Percentiles rank a stretch among this genome's conserved stretches.
phyloP scores from a whole-genome alignment of 106 monocot species.

The Dendrobium nobile region DNA sequence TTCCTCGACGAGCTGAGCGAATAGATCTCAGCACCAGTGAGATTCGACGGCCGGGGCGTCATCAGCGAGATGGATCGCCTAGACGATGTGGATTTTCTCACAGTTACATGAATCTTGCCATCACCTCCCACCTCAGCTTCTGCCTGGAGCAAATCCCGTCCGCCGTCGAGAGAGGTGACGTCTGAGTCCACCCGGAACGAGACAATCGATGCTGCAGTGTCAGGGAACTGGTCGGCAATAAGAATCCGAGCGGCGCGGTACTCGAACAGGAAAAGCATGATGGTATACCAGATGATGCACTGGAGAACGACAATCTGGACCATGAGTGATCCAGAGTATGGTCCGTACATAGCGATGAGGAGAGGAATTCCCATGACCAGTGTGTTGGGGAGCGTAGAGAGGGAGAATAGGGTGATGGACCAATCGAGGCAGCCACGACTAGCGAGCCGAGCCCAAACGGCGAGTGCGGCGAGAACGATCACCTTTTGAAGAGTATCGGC shows the following conservation, averaged over 20 bases:
- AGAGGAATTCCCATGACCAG: conserved; percentile 72
- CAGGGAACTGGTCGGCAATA: conserved; percentile 66
- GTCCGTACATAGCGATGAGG: conserved; percentile 65
- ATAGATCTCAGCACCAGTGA: conserved; percentile 66
- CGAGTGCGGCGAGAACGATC: conserved; percentile 43
- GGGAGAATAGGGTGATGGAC: conserved; percentile 66
- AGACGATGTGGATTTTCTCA: conserved; percentile 48
- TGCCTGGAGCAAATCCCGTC: conserved; percentile 32
- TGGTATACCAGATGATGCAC: conserved; percentile 75
- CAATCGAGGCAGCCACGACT: conserved; percentile 31
- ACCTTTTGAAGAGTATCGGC: conserved; percentile 61
- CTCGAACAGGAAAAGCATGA: conserved; percentile 62
- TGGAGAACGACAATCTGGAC: conserved; percentile 67
- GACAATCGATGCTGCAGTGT: conserved; percentile 51
- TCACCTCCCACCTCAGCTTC: conserved; percentile 53
- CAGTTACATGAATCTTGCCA: conserved; percentile 59
- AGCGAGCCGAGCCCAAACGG: conserved; percentile 29
- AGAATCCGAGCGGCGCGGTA: conserved; percentile 53
- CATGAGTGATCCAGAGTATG: conserved; percentile 49
- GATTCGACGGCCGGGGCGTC: conserved; percentile 61
- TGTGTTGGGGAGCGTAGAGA: conserved; percentile 68
- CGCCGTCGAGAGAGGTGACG: conserved; percentile 49
- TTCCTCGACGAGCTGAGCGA: conserved; percentile 54
- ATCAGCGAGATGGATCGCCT: conserved; percentile 33
- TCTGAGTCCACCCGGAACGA: conserved; percentile 55